Conservation (phyloP, 352 stramenopile genomes). For the Phytophthora pluvialis region DNA sequence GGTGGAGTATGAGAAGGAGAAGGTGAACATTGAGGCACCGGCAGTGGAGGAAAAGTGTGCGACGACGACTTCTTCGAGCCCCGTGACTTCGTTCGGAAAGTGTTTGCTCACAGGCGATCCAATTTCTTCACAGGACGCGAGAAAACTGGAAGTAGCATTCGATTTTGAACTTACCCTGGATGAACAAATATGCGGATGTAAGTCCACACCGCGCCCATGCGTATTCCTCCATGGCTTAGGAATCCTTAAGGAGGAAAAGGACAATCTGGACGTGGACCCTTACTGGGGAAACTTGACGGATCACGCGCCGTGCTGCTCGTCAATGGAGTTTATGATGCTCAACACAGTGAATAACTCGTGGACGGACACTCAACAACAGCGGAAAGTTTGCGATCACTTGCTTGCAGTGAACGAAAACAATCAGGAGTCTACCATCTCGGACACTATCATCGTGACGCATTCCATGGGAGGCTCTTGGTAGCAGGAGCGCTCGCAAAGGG, state of each 20-base stretch:
- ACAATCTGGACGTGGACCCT: not conserved
- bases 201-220: slow-evolving; percentile 14
- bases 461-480: slow-evolving; percentile 24
- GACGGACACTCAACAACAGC: slow-evolving; percentile 32
- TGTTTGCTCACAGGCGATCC: slow-evolving; percentile 16
- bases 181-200: slow-evolving; percentile 5
- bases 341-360: slow-evolving; percentile 41
- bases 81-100: slow-evolving; percentile 7
- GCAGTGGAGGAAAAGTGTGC: not conserved
- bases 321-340: slow-evolving; percentile 32
- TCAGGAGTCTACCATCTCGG: slow-evolving; percentile 22
- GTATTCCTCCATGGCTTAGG: slow-evolving; percentile 44
- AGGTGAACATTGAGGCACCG: slow-evolving; percentile 7
- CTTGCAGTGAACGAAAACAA: slow-evolving; percentile 28
- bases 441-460: slow-evolving; percentile 35
- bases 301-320: slow-evolving; percentile 38
- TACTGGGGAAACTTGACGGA: slow-evolving; percentile 3
- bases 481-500: slow-evolving; percentile 22
- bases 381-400: slow-evolving; percentile 34
- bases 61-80: slow-evolving; percentile 12
- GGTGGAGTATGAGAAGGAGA: slow-evolving; percentile 13
- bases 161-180: not conserved
- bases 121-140: not conserved
- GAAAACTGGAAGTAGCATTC: slow-evolving; percentile 12
- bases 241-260: slow-evolving; percentile 13